Evolutionary conservation across 495 filamentous ascomycete genomes (phyloP), one percentile per base, ranked within the genome.

Genomic region (Paragyromitra xinjiangensis): DNA sequence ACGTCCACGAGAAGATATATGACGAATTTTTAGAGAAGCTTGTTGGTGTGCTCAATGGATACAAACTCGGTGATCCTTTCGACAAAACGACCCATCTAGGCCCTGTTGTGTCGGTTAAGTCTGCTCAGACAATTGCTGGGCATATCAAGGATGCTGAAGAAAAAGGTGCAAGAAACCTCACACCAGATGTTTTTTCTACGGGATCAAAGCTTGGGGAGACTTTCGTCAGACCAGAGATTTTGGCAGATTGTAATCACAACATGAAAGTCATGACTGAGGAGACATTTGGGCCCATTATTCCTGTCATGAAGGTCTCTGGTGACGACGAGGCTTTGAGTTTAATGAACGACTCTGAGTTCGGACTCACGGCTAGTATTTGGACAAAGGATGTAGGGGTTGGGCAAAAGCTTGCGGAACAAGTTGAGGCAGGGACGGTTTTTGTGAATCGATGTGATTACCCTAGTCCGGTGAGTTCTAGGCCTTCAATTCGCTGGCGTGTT

Each of bases 321-420:
- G 95, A 99, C 73, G 88, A 88, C 14, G 93, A 98, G 82, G 96
- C 95, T 1, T 84, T 98, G 53, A 78, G 85, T 45, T 83, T 97
- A 62, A 98, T 98, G 94, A 99, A 99, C 78, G 94, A 98, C 78
- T 95, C 92, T 83, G 90, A 97, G 69, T 96, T 95, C 81, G 95
- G 95, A 1, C 86, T 99, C 67, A 98, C 96, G 1, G 95, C 94
- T n/a, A 97, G 94, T 81, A 93, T 99, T 50, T 99, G 95, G 95
- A 98, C 95, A 19, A 97, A 97, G 82, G 94, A 98, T 80, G 88
- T 91, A 2, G 86, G 84, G 4, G 89, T 86, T 74, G 96, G 92
- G n/a, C 90, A 94, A 72, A 87, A 91, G 78, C 84, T 99, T 40
- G 90, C 90, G 14, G 92, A 97, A 66, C 85, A 88, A 39, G 89